phyloP scores from a whole-genome alignment of 2,329 filamentous ascomycete genomes.

The Hypoxylon rubiginosum region DNA sequence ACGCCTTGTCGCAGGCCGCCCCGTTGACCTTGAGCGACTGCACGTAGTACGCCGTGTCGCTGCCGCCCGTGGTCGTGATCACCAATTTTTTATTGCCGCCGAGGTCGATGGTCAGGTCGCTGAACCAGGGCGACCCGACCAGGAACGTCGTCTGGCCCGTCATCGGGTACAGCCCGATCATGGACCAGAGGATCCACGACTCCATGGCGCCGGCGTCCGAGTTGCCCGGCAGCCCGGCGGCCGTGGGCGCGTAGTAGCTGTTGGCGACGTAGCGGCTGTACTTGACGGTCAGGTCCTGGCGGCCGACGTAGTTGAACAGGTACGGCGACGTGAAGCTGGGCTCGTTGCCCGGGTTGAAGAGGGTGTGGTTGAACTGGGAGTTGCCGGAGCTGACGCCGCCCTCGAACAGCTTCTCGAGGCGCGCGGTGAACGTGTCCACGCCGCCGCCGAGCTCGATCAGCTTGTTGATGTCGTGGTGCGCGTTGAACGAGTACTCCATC shows the following conservation, averaged over 20 bases:
- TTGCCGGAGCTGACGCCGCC: slow-evolving; percentile 60
- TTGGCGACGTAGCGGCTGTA: slow-evolving; percentile 71
- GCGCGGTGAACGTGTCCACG: slow-evolving; percentile 64
- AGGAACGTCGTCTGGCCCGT: slow-evolving; percentile 78
- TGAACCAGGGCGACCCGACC: slow-evolving; percentile 74
- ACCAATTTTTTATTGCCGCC: slow-evolving; percentile 66
- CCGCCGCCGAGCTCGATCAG: slow-evolving; percentile 70
- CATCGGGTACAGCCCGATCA: slow-evolving; percentile 76
- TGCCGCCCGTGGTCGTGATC: slow-evolving; percentile 66
- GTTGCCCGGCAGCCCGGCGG: slow-evolving; percentile 75
- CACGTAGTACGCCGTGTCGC: slow-evolving; percentile 68
- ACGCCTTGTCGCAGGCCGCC: slow-evolving; percentile 70
- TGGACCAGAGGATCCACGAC: slow-evolving; percentile 76
- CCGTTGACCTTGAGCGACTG: slow-evolving; percentile 77
- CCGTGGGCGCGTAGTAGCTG: slow-evolving; percentile 68
- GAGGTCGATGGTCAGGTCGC: slow-evolving; percentile 70
- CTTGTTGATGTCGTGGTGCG: slow-evolving; percentile 73
- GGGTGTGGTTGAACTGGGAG: slow-evolving; percentile 62
- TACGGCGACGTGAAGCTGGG: slow-evolving; percentile 77
- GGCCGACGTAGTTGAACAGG: slow-evolving; percentile 75
- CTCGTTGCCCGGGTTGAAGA: slow-evolving; percentile 78
- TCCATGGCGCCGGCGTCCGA: slow-evolving; percentile 81
- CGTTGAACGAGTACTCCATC: slow-evolving; percentile 77
- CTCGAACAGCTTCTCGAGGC: slow-evolving; percentile 73
- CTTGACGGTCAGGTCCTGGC: slow-evolving; percentile 72